Evolutionary conservation across 768 basidiomycete genomes (phyloP).

Genomic region (Imleria badia): DNA sequence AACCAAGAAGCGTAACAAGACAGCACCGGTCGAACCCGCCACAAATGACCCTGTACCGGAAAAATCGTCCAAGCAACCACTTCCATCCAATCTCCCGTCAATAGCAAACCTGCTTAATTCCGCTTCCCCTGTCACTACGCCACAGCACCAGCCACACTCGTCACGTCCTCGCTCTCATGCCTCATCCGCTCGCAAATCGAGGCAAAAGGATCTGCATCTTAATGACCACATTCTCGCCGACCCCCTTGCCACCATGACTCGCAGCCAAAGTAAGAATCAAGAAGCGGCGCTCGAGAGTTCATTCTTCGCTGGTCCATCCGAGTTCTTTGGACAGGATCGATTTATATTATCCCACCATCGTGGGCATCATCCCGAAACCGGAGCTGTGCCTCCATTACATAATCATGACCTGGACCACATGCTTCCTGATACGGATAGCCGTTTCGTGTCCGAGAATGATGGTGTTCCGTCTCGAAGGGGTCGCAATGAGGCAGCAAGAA

Average conservation of each 20-base stretch:
- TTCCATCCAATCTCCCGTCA: slow-evolving; percentile 32
- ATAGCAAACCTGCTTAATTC: slow-evolving; percentile 44
- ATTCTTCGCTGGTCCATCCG: slow-evolving; percentile 34
- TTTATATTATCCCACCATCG: slow-evolving; percentile 35
- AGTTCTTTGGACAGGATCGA: slow-evolving; percentile 31
- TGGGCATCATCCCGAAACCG: slow-evolving; percentile 26
- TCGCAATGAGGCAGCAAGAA: slow-evolving; percentile 41
- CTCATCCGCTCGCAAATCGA: slow-evolving; percentile 28
- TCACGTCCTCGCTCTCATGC: slow-evolving; percentile 28
- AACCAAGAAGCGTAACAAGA: slow-evolving; percentile 67
- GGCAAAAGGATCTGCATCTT: slow-evolving; percentile 34
- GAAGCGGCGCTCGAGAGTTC: slow-evolving; percentile 28
- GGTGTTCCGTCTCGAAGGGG: slow-evolving; percentile 31
- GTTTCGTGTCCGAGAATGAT: slow-evolving; percentile 53
- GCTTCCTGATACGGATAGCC: slow-evolving; percentile 50
- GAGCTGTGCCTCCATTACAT: slow-evolving; percentile 28
- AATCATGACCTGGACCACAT: slow-evolving; percentile 49
- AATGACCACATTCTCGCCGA: slow-evolving; percentile 29
- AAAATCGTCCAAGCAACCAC: slow-evolving; percentile 28
- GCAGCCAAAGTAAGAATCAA: slow-evolving; percentile 6
- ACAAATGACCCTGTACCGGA: slow-evolving; percentile 21
- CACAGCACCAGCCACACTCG: slow-evolving; percentile 21
- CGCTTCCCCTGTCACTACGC: slow-evolving; percentile 24
- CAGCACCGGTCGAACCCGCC: slow-evolving; percentile 35
- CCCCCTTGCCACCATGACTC: not conserved